Percentiles rank a stretch among this genome's conserved stretches.
Conservation (phyloP, 2,329 filamentous ascomycete species). For the Arachnopeziza araneosa region DNA sequence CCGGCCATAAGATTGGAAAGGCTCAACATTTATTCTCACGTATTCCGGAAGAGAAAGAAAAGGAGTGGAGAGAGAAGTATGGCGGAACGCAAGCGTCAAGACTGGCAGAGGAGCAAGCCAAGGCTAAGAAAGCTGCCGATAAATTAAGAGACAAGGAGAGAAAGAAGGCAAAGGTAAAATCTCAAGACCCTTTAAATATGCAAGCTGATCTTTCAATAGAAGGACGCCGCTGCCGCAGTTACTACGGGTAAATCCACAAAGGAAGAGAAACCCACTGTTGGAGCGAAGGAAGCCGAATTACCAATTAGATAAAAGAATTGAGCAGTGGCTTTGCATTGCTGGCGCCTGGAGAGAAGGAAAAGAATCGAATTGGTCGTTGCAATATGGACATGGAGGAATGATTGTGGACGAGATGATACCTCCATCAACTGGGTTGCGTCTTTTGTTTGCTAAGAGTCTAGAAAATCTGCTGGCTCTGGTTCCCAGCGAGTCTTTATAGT, state of each 20-base stretch:
- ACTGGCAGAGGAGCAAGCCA: constrained; percentile 63
- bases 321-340: not conserved
- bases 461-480: no score
- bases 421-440: not conserved
- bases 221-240: constrained; percentile 7
- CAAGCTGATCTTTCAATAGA: constrained; percentile 6
- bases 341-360: not conserved
- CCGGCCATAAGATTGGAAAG: constrained; percentile 76
- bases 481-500: no score
- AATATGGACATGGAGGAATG: not conserved
- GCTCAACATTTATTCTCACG: constrained; percentile 74
- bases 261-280: not conserved
- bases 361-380: not conserved
- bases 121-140: constrained; percentile 31
- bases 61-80: constrained; percentile 76
- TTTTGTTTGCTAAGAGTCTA: not conserved
- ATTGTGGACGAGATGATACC: not conserved
- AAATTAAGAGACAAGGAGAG: constrained; percentile 40
- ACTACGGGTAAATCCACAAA: not conserved
- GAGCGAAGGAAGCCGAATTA: not conserved
- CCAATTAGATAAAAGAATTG: not conserved
- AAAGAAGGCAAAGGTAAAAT: constrained; percentile 36
- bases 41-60: constrained; percentile 75
- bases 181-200: not conserved
- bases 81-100: constrained; percentile 62